Conservation (phyloP, 1,284 basidiomycete species). For the Pseudozyma thailandica region DNA sequence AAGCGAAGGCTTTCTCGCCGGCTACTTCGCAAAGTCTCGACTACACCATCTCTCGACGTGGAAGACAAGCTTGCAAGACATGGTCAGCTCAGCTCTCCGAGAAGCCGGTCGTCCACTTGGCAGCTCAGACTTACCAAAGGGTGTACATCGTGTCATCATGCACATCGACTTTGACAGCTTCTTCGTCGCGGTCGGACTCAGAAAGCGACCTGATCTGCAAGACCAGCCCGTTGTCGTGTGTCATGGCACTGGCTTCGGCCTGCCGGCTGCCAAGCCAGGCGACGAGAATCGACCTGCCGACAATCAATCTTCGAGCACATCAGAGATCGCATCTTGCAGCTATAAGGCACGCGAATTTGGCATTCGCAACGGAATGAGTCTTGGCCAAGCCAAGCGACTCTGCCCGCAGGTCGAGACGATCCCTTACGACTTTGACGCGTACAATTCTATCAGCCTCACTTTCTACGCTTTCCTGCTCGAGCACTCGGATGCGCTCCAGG, state of each 20-base stretch:
- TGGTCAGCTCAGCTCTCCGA: slow-evolving; percentile 73
- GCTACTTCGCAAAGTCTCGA: slow-evolving; percentile 89
- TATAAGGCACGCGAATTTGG: slow-evolving; percentile 91
- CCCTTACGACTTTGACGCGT: slow-evolving; percentile 84
- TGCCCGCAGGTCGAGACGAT: slow-evolving; percentile 75
- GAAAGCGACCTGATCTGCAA: slow-evolving; percentile 51
- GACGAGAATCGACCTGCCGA: slow-evolving; percentile 33
- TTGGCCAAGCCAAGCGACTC: slow-evolving; percentile 62
- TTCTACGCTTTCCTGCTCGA: slow-evolving; percentile 93
- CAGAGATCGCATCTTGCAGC: slow-evolving; percentile 90
- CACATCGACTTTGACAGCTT: slow-evolving; percentile 84
- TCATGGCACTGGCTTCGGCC: slow-evolving; percentile 73
- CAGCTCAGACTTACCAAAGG: slow-evolving; percentile 68
- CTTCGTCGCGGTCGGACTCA: slow-evolving; percentile 75
- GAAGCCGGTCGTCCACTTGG: slow-evolving; percentile 79
- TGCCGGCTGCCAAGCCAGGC: slow-evolving; percentile 25
- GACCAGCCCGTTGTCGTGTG: slow-evolving; percentile 87
- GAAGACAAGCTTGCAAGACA: slow-evolving; percentile 86
- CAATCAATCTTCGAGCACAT: slow-evolving; percentile 56
- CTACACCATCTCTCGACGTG: slow-evolving; percentile 90
- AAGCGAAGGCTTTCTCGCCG: slow-evolving; percentile 83
- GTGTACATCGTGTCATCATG: slow-evolving; percentile 66
- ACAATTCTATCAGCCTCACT: slow-evolving; percentile 74
- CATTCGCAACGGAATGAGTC: slow-evolving; percentile 94
- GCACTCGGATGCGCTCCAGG: slow-evolving; percentile 89